These are phyloP conservation scores for Pseudocercospora vitis DNA, from an alignment of 2,329 filamentous ascomycete genomes.

Conservation along the genomic window DNA sequence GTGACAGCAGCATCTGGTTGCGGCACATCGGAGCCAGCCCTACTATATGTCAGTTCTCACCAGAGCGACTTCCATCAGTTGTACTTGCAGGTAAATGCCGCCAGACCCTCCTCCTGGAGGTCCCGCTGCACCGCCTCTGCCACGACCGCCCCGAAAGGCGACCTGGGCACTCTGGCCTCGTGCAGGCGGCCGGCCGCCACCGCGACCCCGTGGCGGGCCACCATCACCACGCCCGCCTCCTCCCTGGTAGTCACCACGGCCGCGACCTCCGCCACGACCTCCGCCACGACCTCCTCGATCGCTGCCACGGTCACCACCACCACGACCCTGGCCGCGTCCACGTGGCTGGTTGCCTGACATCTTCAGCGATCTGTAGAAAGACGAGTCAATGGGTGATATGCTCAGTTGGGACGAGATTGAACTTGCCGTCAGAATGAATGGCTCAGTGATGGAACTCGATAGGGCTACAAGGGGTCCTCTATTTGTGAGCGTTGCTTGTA, in stretches of 20 bases:
- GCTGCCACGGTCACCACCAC: slow-evolving; percentile 19
- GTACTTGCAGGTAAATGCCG: slow-evolving; percentile 31
- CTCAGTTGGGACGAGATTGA: slow-evolving; percentile 2
- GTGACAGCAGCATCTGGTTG: slow-evolving; percentile 30
- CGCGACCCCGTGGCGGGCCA: slow-evolving; percentile 25
- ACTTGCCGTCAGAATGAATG: slow-evolving; percentile 18
- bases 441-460: slow-evolving; percentile 20
- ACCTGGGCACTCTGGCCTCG: slow-evolving; percentile 18
- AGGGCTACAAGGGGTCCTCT: neutral
- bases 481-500: neutral
- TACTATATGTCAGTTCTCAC: slow-evolving; percentile 8
- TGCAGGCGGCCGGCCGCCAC: slow-evolving; percentile 28
- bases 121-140: slow-evolving; percentile 16
- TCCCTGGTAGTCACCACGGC: slow-evolving; percentile 18
- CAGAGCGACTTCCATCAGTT: neutral
- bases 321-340: slow-evolving; percentile 20
- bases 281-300: slow-evolving; percentile 11
- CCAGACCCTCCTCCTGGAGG: slow-evolving; percentile 13
- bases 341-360: slow-evolving; percentile 29
- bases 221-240: slow-evolving; percentile 17
- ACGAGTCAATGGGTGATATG: too few species aligned
- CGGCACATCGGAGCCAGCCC: slow-evolving; percentile 29
- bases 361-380: slow-evolving; percentile 1
- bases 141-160: slow-evolving; percentile 25
- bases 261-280: slow-evolving; percentile 13